Evolutionary conservation across 2,329 filamentous ascomycete genomes (phyloP), one percentile per base, ranked within the genome.

Genomic region (Aschersonia sp.): DNA sequence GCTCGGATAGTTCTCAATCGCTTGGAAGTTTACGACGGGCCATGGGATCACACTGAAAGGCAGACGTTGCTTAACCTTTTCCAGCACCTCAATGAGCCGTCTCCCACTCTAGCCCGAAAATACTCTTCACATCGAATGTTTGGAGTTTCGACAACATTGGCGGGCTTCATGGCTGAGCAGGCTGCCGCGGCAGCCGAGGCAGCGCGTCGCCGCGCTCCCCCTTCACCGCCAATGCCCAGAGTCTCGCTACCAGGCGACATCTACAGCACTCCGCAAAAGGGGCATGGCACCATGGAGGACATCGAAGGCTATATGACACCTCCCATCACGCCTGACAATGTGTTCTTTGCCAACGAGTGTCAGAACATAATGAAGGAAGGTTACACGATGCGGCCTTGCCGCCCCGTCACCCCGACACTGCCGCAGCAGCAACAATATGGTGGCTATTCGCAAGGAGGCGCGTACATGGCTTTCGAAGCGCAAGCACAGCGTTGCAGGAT

Each of bases 1-100:
- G 83, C 91, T 40, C 77, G 89, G 53, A 91, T 86, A 61, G 88
- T 98, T 53, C 77, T 97, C 9, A 82, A 82, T 59, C 82, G 88
- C 50, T 77, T 82, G 41, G 88, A 94, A 63, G 75, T 82, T 53
- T 79, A 79, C 53, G 82, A 86, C 52, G 78, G 77, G 40, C 83
- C 89, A 54, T 94, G 87, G 85, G 81, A 83, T 56, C 75, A 80
- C 50, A 77, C 78, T 48, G 84, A 88, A 61, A 78, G 83, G 53
- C 70, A 80, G 50, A 85, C 83, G 0, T 67, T 82, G 46, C 61
- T 82, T 48, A 70, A 73, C 1, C 66, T 80, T 40, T 78, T 75
- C 5, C 76, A 78, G 50, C 74, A 79, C 58, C 66, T 80, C 40
- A 73, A 77, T 57, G 73, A 75, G 54, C 76, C 76, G 0, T 79